Evolutionary conservation across 2,329 filamentous ascomycete genomes (phyloP), one percentile per base, ranked within the genome.

Genomic region (Talaromyces sp.): DNA sequence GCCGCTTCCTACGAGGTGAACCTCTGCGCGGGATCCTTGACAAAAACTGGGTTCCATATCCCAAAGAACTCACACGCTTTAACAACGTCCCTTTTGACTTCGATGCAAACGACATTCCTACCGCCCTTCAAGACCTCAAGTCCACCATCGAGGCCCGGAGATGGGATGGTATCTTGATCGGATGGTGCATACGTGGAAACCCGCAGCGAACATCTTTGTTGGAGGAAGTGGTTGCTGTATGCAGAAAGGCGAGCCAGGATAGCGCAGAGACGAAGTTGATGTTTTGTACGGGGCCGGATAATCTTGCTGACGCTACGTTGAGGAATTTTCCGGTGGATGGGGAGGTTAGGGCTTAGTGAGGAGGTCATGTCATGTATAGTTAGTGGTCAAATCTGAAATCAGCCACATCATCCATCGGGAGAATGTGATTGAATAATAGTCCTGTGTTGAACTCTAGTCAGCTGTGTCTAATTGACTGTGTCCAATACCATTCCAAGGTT

Each of bases 261-360:
- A n/a, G 14, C 39, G 45, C 33, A 19, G 45, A 39, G 45, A 50
- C 39, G 31, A 62, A 62, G 45, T 39, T 62, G 60, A 62, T 62
- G 60, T 62, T 62, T 62, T 62, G 60, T 16, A n/a, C 60, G 16
- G 60, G 60, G 4, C 60, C 60, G 33, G 33, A 62, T 52, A 33
- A 62, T 62, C 33, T 62, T 37, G 60, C 60, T 7, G 31, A 62
- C 13, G 45, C 60, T 47, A 62, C 33, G 14, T 39, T 62, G 45
- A 62, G 60, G 22, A 62, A 52, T 19, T 62, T 62, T 9, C 45
- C 60, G 7, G 22, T 8, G 16, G 27, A 50, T 24, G 24, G 13
- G 47, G 24, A 50, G 24, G 24, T 50, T 50, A 9, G 22, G 13
- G 47, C 47, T 16, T 5, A 50, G 10, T 19, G 5, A 35, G 24